Base-by-base conservation (phyloP, 208 protist species). In the Crithidia acanthocephali region DNA sequence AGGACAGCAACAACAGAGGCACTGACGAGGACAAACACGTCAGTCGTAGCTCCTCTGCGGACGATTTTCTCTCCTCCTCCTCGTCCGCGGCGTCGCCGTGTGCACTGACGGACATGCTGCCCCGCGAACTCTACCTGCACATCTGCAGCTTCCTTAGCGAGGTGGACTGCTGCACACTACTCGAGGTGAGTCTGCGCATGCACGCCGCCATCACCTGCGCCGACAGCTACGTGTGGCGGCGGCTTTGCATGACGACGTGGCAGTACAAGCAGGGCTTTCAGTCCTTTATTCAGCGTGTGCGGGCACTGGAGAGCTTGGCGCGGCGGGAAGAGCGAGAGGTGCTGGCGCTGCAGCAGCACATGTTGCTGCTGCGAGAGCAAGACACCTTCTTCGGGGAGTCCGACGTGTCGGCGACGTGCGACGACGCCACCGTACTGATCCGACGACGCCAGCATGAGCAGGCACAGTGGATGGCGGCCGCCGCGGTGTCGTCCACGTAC, bases 171-270 rank as follows among this genome's bases (percentile, higher is more conserved):
- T 70, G 74, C 60, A 84, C 79, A 11, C 74, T 95, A 25, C 76
- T 95, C 3, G 90, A 80, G 30, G 87, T 95, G 27, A 82, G 56
- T 57, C 81, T 76, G 4, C n/a, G 51, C 52, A 78, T 85, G 64
- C 83, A 88, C 68, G 42, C 67, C 22, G 85, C 84, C 48, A 90
- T 90, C 52, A 82, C 78, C 11, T 73, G 51, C 40, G 85, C 85
- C 13, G 90, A 95, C 66, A 68, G 55, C 18, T 69, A 74, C 22
- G 69, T 90, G 16, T 95, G 90, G 90, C 84, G 85, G 9, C 57
- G 72, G 8, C 70, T 79, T 22, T 95, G 90, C 67, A 58, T 92
- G 45, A 47, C 44, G n/a, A 37, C 68, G 57, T 95, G 90, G 90
- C 33, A 28, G 13, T 44, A 68, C 28, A 86, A 86, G 67, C 87